A percentile compares a stretch with the other conserved stretches of the same genome.
Evolutionary conservation across 257 asterid species (phyloP).

Genomic region (Solanum ossicruentum): DNA sequence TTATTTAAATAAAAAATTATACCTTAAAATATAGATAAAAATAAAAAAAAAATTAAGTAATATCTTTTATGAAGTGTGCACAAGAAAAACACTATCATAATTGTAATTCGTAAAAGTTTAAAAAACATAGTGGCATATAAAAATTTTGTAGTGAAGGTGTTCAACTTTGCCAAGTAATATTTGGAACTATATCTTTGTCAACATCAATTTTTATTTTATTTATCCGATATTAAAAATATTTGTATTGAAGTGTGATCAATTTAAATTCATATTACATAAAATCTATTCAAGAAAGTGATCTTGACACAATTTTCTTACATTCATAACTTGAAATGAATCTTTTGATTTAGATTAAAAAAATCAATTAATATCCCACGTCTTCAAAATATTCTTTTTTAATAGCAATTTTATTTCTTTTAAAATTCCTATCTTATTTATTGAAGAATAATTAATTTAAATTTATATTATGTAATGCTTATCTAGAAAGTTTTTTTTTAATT

Average conservation of each 20-base stretch:
- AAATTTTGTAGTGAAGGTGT: neutral
- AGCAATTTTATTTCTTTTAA: neutral
- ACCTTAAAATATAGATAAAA: neutral
- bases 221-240: neutral
- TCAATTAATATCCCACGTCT: neutral
- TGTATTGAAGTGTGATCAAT: neutral
- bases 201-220: neutral
- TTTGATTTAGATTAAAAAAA: neutral
- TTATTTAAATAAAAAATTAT: neutral
- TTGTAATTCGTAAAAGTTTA: too few relatives aligned
- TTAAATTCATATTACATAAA: neutral
- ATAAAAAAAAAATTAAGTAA: neutral
- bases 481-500: rapidly evolving
- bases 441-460: neutral
- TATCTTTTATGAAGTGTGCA: neutral
- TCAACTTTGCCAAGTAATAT: neutral
- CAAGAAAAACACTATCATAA: neutral
- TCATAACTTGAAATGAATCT: too few relatives aligned
- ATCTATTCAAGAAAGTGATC: neutral
- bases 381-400: neutral
- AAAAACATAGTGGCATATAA: too few relatives aligned
- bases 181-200: neutral
- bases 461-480: rapidly evolving
- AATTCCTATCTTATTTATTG: neutral
- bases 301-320: too few relatives aligned